Base-by-base conservation (phyloP, 306 rosid genomes). In the Dryas alaskensis region DNA sequence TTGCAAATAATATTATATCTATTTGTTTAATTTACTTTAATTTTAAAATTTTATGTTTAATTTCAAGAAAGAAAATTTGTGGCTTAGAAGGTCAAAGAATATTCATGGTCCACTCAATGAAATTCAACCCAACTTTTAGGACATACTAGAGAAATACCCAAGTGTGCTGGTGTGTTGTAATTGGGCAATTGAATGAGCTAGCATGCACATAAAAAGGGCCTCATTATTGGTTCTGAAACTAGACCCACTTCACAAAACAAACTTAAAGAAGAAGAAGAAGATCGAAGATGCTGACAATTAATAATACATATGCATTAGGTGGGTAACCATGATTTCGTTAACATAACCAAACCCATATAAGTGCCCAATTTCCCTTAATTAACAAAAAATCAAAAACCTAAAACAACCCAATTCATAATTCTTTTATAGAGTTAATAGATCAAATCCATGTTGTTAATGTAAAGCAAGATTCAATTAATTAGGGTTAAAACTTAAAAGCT, bases 401-500 rank as follows among this genome's bases (percentile, higher is more conserved):
- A 37, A 27, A 9, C 10, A 39, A 43, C 8, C 8, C 51, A 67
- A 43, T 31, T 31, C 37, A 31, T 31, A 31, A 31, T 31, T 31
- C 37, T 31, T 31, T 31, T 31, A 31, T 31, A 31, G 37, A 31
- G 37, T 31, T 31, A 31, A 31, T 31, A 31, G 37, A 31, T 31
- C 37, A 31, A 31, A 31, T 47, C 43, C 42, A 61, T 61, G 47
- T 46, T 79, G 79, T 50, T 73, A 27, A 47, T 27, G 47, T 27
- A 65, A 60, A 62, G 72, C 64, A 61, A 74, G 76, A 48, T 64
- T 70, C 61, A 77, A 44, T 31, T 10, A 27, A 60, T 31, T 10
- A 4, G 43, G 65, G n/a, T 60, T 60, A 60, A 60, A 12, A 65
- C 83, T 73, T 74, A 9, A n/a, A 79, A 68, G 75, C 76, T 31